Percentiles rank a stretch among this genome's conserved stretches.
Evolutionary conservation across 2,329 filamentous ascomycete genomes (phyloP).

Genomic region (Aspergillus udagawae): DNA sequence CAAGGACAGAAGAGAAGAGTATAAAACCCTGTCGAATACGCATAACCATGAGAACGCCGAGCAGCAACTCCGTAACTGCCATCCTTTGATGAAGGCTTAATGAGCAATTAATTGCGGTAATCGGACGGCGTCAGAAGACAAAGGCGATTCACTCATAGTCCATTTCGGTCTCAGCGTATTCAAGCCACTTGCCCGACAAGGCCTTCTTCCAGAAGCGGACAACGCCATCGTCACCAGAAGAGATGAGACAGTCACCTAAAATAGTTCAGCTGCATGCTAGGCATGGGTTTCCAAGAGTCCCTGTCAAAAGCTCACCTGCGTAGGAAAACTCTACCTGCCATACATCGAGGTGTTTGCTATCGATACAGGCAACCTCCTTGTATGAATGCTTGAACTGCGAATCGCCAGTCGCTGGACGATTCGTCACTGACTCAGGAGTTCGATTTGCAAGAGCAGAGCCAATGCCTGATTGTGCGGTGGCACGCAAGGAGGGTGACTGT

Average conservation of each 20-base stretch:
- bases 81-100: neutral
- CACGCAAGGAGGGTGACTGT: conserved; percentile 27
- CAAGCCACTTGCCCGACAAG: conserved; percentile 42
- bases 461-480: conserved; percentile 39
- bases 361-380: conserved; percentile 41
- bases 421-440: conserved; percentile 25
- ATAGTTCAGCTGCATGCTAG: neutral
- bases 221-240: conserved; percentile 40
- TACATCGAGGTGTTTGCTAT: conserved; percentile 43
- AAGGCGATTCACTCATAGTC: conserved; percentile 24
- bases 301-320: conserved; percentile 29
- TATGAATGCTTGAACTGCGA: conserved; percentile 40
- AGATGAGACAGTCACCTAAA: conserved; percentile 42
- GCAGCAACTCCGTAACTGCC: neutral
- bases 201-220: conserved; percentile 44
- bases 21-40: neutral
- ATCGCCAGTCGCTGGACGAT: conserved; percentile 32
- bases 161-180: conserved; percentile 42
- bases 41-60: neutral
- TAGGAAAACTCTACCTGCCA: conserved; percentile 45
- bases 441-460: conserved; percentile 39
- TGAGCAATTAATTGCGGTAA: neutral
- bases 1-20: conserved; percentile 3
- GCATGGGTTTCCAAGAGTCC: neutral
- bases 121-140: neutral